Evolutionary conservation across 768 basidiomycete species (phyloP).

Genomic region (Porpolomopsis calyptriformis): DNA sequence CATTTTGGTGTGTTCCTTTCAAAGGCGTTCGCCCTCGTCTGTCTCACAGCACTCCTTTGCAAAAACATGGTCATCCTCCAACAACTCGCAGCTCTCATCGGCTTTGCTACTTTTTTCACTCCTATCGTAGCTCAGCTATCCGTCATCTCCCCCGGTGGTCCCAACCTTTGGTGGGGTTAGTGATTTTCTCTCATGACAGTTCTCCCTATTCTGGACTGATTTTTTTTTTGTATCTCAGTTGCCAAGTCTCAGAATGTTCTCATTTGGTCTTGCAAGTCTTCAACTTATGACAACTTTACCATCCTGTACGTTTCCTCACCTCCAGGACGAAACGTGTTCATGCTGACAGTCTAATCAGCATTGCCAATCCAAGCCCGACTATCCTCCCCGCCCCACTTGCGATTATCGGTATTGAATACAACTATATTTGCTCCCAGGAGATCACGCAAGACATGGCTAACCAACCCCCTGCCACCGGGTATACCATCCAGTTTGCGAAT

Average conservation of each 20-base stretch:
- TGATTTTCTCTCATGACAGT: constrained; percentile 8
- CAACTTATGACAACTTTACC: constrained; percentile 33
- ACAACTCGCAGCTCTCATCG: background rate
- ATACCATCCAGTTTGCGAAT: constrained; percentile 41
- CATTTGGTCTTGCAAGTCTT: constrained; percentile 43
- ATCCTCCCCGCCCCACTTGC: constrained; percentile 33
- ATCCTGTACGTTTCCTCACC: constrained; percentile 34
- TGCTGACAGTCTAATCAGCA: constrained; percentile 19
- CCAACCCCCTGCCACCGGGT: constrained; percentile 34
- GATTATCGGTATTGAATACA: constrained; percentile 40
- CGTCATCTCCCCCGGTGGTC: constrained; percentile 34
- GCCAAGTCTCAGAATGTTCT: constrained; percentile 46
- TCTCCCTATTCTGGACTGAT: background rate
- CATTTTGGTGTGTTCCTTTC: too few relatives aligned
- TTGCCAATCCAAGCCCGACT: constrained; percentile 33
- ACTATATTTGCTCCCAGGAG: constrained; percentile 48
- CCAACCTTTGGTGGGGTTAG: constrained; percentile 53
- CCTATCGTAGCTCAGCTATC: constrained; percentile 27
- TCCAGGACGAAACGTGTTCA: background rate
- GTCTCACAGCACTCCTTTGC: too few relatives aligned
- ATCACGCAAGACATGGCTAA: constrained; percentile 37
- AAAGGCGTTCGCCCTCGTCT: too few relatives aligned
- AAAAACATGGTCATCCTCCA: background rate
- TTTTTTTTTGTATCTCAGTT: constrained; percentile 29
- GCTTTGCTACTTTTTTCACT: constrained; percentile 27